These are phyloP conservation scores for Vitis hybrid DNA, from an alignment of 177 flowering plant genomes.

Conservation along the genomic window DNA sequence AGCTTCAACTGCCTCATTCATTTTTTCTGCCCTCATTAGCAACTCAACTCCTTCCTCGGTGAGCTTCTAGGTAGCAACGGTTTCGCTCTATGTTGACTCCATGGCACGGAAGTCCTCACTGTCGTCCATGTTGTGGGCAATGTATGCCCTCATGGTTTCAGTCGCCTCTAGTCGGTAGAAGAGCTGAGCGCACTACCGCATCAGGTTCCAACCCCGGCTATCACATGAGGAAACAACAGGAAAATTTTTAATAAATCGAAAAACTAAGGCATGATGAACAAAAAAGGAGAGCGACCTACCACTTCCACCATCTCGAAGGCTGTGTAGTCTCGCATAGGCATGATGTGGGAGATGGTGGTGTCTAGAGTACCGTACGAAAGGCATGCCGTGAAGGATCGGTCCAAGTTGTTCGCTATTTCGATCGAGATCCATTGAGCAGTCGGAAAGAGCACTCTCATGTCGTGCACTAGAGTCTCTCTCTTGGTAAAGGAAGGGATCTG, in stretches of 20 bases:
- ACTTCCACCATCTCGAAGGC: too few species aligned
- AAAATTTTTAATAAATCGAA: too few species aligned
- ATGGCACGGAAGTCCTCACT: too few species aligned
- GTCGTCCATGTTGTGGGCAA: too few species aligned
- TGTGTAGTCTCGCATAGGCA: too few species aligned
- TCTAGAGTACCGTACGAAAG: accelerated
- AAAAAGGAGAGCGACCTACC: accelerated
- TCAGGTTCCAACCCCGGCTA: too few species aligned
- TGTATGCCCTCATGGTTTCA: too few species aligned
- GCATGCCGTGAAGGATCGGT: accelerated
- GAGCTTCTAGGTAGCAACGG: accelerated
- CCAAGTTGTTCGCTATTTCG: too few species aligned
- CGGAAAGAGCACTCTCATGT: accelerated
- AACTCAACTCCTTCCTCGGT: accelerated
- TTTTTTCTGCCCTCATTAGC: accelerated
- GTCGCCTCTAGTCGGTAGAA: too few species aligned
- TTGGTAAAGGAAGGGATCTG: accelerated
- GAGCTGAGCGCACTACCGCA: accelerated
- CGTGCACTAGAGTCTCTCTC: accelerated
- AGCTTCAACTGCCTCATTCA: too few species aligned
- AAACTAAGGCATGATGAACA: too few species aligned
- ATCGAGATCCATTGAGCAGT: accelerated
- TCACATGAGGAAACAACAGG: too few species aligned
- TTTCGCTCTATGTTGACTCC: accelerated
- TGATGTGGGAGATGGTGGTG: accelerated